Evolutionary conservation across 176 grass and related monocot genomes (phyloP).

Genomic region (Bromus sterilis): DNA sequence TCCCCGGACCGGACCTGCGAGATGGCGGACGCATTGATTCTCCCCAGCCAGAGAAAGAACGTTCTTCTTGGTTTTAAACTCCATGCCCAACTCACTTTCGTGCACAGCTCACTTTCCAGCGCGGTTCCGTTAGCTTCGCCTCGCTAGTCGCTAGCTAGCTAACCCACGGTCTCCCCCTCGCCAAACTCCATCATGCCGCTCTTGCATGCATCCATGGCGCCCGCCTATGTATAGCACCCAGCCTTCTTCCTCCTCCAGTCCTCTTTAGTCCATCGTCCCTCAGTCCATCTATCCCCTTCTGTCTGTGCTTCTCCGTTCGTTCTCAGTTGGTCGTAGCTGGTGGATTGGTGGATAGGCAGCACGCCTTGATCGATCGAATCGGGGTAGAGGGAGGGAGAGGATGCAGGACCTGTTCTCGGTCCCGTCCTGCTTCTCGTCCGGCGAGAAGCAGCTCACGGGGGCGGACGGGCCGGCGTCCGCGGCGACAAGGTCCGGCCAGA

Average conservation of each 20-base stretch:
- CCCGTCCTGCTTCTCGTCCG: slow-evolving; percentile 70
- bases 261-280: neutral
- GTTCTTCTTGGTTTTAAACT: slow-evolving; percentile 36
- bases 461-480: slow-evolving; percentile 19
- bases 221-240: slow-evolving; percentile 47
- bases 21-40: slow-evolving; percentile 40
- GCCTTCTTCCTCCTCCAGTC: no score
- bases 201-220: slow-evolving; percentile 25
- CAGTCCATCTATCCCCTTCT: neutral
- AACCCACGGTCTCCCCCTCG: slow-evolving; percentile 30
- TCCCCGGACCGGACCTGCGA: slow-evolving; percentile 6
- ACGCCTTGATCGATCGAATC: neutral
- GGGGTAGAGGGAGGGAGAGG: neutral
- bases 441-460: slow-evolving; percentile 48
- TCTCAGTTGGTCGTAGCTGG: neutral
- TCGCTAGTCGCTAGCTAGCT: slow-evolving; percentile 21
- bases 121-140: slow-evolving; percentile 28
- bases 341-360: neutral
- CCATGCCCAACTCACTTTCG: slow-evolving; percentile 23
- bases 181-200: slow-evolving; percentile 18
- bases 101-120: slow-evolving; percentile 52
- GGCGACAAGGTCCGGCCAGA: slow-evolving; percentile 40
- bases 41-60: slow-evolving; percentile 24
- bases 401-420: slow-evolving; percentile 81
- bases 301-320: neutral